Evolutionary conservation across 164 flowering plant genomes (phyloP).

Genomic region (Berberis thunbergii): DNA sequence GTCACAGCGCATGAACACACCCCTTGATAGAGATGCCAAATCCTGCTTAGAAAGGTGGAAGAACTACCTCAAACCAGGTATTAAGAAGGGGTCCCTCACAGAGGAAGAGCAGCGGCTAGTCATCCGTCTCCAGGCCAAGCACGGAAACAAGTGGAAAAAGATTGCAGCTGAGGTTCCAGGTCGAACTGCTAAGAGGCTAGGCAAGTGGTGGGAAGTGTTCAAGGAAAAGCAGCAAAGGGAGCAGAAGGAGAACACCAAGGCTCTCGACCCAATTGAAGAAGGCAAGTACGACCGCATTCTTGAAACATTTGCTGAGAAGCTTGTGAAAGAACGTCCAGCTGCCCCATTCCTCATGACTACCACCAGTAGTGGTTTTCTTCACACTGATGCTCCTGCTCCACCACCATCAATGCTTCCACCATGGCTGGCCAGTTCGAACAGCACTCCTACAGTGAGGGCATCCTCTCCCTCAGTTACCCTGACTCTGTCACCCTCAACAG

Average conservation of each 20-base stretch:
- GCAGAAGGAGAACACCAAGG: slow-evolving; percentile 35
- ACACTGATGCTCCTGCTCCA: slow-evolving; percentile 36
- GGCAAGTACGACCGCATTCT: slow-evolving; percentile 72
- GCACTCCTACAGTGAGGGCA: slow-evolving; percentile 29
- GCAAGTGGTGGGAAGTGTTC: slow-evolving; percentile 98
- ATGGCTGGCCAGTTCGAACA: slow-evolving; percentile 59
- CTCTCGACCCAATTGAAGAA: slow-evolving; percentile 43
- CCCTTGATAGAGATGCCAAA: slow-evolving; percentile 70
- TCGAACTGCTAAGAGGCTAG: slow-evolving; percentile 80
- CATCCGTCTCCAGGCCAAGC: slow-evolving; percentile 76
- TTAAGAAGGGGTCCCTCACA: slow-evolving; percentile 81
- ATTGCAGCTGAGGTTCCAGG: slow-evolving; percentile 89
- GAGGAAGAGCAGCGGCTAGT: slow-evolving; percentile 80
- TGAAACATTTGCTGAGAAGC: slow-evolving; percentile 86
- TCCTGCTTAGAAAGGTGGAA: slow-evolving; percentile 95
- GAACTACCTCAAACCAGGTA: slow-evolving; percentile 84
- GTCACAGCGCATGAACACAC: slow-evolving; percentile 76
- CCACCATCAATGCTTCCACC: slow-evolving; percentile 55
- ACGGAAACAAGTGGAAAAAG: slow-evolving; percentile 95
- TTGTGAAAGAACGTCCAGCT: slow-evolving; percentile 48
- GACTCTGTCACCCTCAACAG: slow-evolving; percentile 71
- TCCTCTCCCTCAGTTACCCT: slow-evolving; percentile 76
- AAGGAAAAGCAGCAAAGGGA: slow-evolving; percentile 80
- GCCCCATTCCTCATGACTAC: slow-evolving; percentile 52
- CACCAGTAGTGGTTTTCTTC: slow-evolving; percentile 58